Base-by-base conservation (phyloP, 2,329 filamentous ascomycete genomes). In the Aspergillus novoparasiticus region DNA sequence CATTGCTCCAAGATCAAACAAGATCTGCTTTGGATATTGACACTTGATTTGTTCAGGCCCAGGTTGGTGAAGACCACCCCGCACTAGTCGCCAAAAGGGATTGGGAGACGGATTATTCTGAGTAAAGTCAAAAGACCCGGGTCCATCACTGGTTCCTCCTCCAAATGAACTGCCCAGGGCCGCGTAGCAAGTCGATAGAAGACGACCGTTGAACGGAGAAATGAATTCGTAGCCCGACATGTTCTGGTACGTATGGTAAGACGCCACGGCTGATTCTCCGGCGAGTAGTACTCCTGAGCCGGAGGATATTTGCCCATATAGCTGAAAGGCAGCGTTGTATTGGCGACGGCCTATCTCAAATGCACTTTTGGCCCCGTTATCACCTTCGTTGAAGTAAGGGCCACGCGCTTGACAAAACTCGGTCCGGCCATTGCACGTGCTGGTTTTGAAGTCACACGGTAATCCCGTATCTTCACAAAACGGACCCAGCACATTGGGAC, bases 1-100 rank as follows among this genome's bases (percentile, higher is more conserved):
- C n/a, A 93, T 86, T 73, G 93, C 89, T 46, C 94, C 94, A 1
- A 96, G 92, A 69, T 97, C 94, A 1, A 98, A 85, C 0, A 98
- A 83, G 61, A 98, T 90, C 0, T 92, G 91, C 75, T 98, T 97
- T 0, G 90, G 86, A 28, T 83, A 83, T 69, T 98, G 94, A 71
- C 94, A 98, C 0, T 81, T 83, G 61, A 83, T 83, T 74, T 97
- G 94, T 32, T 32, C 30, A 32, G 30, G 30, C 1, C 30, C 30
- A 32, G 30, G 30, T 32, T 32, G 30, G 30, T 32, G 30, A 32
- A 32, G 30, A 32, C 30, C 30, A 32, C 8, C 30, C 30, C 30
- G 30, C 30, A 32, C 30, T 32, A 32, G 30, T 9, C 30, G 30
- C 30, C 30, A 32, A 2, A 32, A 32, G 30, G 30, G 30, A 32